phyloP scores from a whole-genome alignment of 768 basidiomycete species.

The Boletus rex-veris region DNA sequence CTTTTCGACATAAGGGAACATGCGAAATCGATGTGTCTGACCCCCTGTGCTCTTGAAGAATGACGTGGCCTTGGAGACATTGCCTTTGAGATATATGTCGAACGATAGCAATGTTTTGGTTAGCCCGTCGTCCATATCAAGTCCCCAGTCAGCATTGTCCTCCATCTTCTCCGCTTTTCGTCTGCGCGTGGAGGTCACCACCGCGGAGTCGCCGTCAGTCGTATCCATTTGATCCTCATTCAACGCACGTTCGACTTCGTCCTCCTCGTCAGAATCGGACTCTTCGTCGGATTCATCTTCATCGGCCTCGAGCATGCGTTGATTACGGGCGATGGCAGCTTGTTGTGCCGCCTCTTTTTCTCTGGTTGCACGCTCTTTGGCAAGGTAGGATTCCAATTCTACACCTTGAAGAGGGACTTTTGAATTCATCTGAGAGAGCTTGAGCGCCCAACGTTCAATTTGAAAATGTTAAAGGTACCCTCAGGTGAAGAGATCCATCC shows the following conservation, averaged over 20 bases:
- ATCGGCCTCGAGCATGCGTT: constrained; percentile 90
- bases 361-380: constrained; percentile 68
- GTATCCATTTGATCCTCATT: constrained; percentile 48
- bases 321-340: constrained; percentile 76
- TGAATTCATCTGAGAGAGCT: constrained; percentile 61
- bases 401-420: constrained; percentile 88
- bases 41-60: constrained; percentile 80
- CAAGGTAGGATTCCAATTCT: constrained; percentile 79
- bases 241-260: constrained; percentile 51
- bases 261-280: constrained; percentile 65
- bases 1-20: constrained; percentile 97
- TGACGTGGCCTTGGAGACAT: constrained; percentile 78
- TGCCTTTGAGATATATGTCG: constrained; percentile 97
- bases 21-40: constrained; percentile 80
- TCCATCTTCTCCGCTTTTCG: constrained; percentile 47
- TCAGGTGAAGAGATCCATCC: constrained; percentile 64
- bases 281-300: constrained; percentile 79
- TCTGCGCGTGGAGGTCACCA: constrained; percentile 25
- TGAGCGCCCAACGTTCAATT: constrained; percentile 1
- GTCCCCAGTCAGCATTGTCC: constrained; percentile 62
- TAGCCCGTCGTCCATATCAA: constrained; percentile 73
- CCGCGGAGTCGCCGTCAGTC: constrained; percentile 31
- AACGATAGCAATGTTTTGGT: constrained; percentile 79
- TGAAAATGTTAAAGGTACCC: constrained; percentile 40
- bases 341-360: constrained; percentile 87